Percentiles rank a stretch among this genome's conserved stretches.
phyloP scores from a whole-genome alignment of 768 basidiomycete species.

The Lentinula lateritia region DNA sequence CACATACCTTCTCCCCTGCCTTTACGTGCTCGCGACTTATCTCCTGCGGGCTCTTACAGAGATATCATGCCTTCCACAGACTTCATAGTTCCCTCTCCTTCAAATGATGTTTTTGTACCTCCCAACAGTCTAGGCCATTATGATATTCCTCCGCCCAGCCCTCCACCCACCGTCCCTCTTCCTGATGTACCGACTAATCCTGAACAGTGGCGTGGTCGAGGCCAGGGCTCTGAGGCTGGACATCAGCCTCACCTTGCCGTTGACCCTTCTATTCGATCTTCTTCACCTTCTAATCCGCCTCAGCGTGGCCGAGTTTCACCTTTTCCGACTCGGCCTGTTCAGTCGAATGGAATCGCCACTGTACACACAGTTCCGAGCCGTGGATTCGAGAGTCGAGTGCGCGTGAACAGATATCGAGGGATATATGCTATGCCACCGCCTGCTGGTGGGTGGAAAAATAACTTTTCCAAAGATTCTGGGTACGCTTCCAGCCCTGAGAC shows the following conservation, averaged over 20 bases:
- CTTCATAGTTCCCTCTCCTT: constrained; percentile 10
- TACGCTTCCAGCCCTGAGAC: background rate
- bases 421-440: constrained; percentile 21
- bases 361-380: constrained; percentile 14
- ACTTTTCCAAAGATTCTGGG: background rate
- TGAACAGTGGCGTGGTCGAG: background rate
- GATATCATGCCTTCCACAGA: constrained; percentile 6
- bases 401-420: constrained; percentile 24
- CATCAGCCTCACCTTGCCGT: background rate
- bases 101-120: background rate
- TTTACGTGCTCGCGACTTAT: background rate
- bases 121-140: constrained; percentile 6
- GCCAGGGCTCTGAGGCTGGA: background rate
- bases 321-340: constrained; percentile 43
- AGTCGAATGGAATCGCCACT: constrained; percentile 13
- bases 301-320: constrained; percentile 46
- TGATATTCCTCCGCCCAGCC: constrained; percentile 39
- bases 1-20: background rate
- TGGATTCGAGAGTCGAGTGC: constrained; percentile 20
- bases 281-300: background rate
- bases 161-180: constrained; percentile 40
- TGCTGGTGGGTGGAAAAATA: background rate
- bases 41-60: background rate
- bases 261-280: background rate
- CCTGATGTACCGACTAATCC: constrained; percentile 25